Conservation (phyloP, 2,329 filamentous ascomycete genomes). For the Aspergillus tamarii region DNA sequence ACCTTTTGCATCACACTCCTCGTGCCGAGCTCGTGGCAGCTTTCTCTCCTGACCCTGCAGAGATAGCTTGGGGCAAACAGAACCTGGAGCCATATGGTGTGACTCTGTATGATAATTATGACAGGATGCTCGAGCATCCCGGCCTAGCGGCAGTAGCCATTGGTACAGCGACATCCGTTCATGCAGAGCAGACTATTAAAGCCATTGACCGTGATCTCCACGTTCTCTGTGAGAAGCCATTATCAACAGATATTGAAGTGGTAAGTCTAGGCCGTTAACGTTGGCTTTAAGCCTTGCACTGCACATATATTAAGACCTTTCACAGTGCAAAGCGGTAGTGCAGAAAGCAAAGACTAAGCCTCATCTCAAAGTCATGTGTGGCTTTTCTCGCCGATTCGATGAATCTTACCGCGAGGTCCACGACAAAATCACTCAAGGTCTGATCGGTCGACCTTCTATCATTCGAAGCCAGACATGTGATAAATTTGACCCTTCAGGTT, state of each 20-base stretch:
- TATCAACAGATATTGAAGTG: constrained; percentile 59
- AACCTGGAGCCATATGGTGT: constrained; percentile 56
- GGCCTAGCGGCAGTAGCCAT: constrained; percentile 59
- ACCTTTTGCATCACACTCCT: constrained; percentile 49
- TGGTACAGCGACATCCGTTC: constrained; percentile 56
- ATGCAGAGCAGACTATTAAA: constrained; percentile 59
- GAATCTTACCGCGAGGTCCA: constrained; percentile 64
- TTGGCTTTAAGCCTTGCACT: no score
- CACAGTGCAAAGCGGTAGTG: constrained; percentile 61
- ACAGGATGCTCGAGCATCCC: constrained; percentile 58
- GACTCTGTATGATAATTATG: constrained; percentile 55
- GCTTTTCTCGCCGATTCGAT: constrained; percentile 69
- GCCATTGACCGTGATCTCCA: constrained; percentile 58
- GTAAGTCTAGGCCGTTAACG: constrained; percentile 41
- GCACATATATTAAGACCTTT: background rate
- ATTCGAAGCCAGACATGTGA: constrained; percentile 69
- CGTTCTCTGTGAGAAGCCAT: constrained; percentile 58
- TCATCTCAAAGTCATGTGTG: constrained; percentile 66
- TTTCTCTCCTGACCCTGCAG: constrained; percentile 47
- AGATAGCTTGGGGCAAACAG: constrained; percentile 52
- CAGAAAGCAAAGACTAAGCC: constrained; percentile 58
- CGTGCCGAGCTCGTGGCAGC: constrained; percentile 53
- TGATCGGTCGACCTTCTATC: constrained; percentile 63
- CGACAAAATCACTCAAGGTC: constrained; percentile 54
- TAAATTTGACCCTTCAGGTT: constrained; percentile 65